Evolutionary conservation across 1,139 yeast genomes (phyloP).

Genomic region (Saccharomyces hybrid): DNA sequence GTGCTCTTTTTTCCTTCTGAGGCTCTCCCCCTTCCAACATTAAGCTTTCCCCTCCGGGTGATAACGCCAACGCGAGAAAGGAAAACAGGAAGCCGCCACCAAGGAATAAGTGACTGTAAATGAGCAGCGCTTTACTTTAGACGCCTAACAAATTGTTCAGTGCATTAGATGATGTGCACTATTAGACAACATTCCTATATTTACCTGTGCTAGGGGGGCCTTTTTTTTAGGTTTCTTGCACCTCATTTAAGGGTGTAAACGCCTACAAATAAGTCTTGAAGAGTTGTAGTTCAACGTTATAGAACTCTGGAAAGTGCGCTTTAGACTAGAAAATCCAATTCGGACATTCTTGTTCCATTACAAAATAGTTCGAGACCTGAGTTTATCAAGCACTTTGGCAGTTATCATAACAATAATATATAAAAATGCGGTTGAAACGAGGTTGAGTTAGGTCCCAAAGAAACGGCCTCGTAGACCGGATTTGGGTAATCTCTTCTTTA

Average conservation of each 20-base stretch:
- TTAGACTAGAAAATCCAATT: background rate
- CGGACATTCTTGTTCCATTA: background rate
- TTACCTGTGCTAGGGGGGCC: background rate
- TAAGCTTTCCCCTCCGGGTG: background rate
- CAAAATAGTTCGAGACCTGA: background rate
- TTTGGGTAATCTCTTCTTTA: background rate
- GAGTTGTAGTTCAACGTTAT: background rate
- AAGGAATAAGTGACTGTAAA: background rate
- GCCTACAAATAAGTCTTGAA: background rate
- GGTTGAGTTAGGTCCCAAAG: background rate
- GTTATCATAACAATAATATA: background rate
- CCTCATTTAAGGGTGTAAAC: background rate
- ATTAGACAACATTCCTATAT: background rate
- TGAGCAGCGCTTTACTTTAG: background rate
- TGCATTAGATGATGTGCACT: background rate
- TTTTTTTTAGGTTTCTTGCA: background rate
- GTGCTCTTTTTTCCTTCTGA: background rate
- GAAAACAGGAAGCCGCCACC: background rate
- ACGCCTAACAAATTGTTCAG: background rate
- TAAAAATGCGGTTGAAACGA: background rate
- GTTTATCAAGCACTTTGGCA: background rate
- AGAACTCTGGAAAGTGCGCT: background rate
- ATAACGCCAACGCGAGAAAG: background rate
- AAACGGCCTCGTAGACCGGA: background rate
- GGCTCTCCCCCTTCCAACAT: background rate